These are phyloP conservation scores for Ulota crispa DNA, from an alignment of 225 moss, liverwort and hornwort species.

Conservation along the genomic window DNA sequence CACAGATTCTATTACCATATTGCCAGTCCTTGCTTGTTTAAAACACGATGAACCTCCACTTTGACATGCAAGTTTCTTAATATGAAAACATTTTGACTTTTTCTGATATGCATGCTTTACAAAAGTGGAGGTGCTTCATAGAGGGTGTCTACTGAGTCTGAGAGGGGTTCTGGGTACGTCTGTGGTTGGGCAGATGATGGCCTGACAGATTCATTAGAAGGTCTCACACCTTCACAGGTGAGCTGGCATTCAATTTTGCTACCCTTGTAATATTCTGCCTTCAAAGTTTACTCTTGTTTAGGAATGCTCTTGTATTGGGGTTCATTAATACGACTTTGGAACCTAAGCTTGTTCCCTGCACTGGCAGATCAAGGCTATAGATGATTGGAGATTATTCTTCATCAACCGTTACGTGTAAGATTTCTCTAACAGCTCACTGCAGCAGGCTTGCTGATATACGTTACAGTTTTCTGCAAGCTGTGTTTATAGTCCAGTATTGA, in stretches of 20 bases:
- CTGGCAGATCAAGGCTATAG: constrained; percentile 83
- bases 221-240: constrained; percentile 74
- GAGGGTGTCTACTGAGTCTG: constrained; percentile 8
- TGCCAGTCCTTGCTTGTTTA: not conserved
- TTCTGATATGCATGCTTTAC: not conserved
- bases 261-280: not conserved
- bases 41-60: not conserved
- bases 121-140: not conserved
- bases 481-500: not conserved
- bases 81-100: not conserved
- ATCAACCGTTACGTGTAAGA: constrained; percentile 77
- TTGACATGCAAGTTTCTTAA: not conserved
- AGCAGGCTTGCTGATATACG: not conserved
- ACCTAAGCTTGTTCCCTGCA: constrained; percentile 17
- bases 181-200: constrained; percentile 67
- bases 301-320: not conserved
- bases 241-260: constrained; percentile 8
- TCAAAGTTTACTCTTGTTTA: not conserved
- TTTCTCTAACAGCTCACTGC: not conserved
- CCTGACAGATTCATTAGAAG: constrained; percentile 75
- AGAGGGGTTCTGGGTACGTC: constrained; percentile 5
- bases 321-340: not conserved
- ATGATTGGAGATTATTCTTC: constrained; percentile 82
- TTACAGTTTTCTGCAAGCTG: not conserved
- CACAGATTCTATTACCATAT: not conserved